Conservation (phyloP, 2,329 filamentous ascomycete species). For the Paracoccidioides brasiliensis region DNA sequence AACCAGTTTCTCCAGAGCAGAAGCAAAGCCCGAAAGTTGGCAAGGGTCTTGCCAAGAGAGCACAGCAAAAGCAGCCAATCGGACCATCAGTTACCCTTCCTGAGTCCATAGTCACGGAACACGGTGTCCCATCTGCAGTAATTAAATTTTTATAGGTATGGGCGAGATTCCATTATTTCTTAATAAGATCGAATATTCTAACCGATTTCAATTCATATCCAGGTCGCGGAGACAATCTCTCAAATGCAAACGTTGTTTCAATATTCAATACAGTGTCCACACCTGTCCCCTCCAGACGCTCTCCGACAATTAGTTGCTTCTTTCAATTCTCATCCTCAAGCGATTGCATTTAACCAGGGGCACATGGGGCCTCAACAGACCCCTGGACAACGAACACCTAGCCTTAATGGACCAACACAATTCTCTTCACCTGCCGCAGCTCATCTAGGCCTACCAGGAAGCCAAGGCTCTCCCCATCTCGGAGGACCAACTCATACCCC, state of each 20-base stretch:
- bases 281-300: constrained; percentile 42
- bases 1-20: constrained; percentile 38
- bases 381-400: constrained; percentile 30
- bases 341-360: constrained; percentile 5
- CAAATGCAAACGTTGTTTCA: constrained; percentile 50
- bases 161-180: constrained; percentile 6
- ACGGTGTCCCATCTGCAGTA: constrained; percentile 44
- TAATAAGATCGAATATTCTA: neutral
- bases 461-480: constrained; percentile 40
- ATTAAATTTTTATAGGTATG: constrained; percentile 51
- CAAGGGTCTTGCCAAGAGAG: constrained; percentile 41
- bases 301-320: constrained; percentile 39
- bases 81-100: constrained; percentile 33
- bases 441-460: constrained; percentile 38
- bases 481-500: constrained; percentile 35
- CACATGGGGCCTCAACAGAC: constrained; percentile 17
- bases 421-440: constrained; percentile 48
- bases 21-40: constrained; percentile 47
- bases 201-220: neutral
- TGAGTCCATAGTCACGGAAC: constrained; percentile 33
- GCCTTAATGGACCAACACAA: constrained; percentile 35
- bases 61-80: constrained; percentile 32
- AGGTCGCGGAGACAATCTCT: constrained; percentile 54
- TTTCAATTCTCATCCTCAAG: constrained; percentile 27
- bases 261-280: constrained; percentile 41